Evolutionary conservation across 202 grass and related monocot genomes (phyloP), one percentile per base, ranked within the genome.

Genomic region (Bolboschoenoplectus hybrid): DNA sequence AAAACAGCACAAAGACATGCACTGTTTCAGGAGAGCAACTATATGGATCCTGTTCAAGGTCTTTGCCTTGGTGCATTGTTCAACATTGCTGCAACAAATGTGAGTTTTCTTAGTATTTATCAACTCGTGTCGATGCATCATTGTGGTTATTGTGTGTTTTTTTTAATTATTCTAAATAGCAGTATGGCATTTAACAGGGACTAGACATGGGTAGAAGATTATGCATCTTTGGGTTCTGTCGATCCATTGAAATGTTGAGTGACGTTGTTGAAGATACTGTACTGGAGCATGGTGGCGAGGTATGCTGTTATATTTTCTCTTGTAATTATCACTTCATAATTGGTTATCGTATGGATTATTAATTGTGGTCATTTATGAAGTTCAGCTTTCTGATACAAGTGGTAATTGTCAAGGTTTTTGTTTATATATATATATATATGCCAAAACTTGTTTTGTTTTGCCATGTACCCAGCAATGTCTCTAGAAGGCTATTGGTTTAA

Each of bases 41-140:
- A 98, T 80, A 96, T 98, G 96, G 91, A 96, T 89, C 93, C 96
- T 46, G 86, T 91, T 83, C 96, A 98, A 81, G 89, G 90, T 52
- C 90, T 98, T 80, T 98, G 96, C 83, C 91, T 98, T 85, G 96
- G 96, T 83, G 91, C 96, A 88, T 85, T 98, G n/a, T 98, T 98
- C 89, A 89, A 98, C 65, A 98, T 98, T 63, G 96, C 96, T 87
- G 96, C 96, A 35, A 98, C 96, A 87, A 98, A 98, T 68, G 96
- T 96, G 74, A 83, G 85, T 13, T 58, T 56, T 87, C 41, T 63
- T 72, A 32, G 63, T 68, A 34, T 50, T 67, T 32, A 44, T 53
- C 74, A 43, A 82, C 60, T 41, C 16, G 2, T 19, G 71, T n/a
- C 2, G 75, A 58, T 60, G 20, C 32, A 52, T 84, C 9, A 8